Conservation (phyloP, 345 rosid species). For the Fremontodendron californicum region DNA sequence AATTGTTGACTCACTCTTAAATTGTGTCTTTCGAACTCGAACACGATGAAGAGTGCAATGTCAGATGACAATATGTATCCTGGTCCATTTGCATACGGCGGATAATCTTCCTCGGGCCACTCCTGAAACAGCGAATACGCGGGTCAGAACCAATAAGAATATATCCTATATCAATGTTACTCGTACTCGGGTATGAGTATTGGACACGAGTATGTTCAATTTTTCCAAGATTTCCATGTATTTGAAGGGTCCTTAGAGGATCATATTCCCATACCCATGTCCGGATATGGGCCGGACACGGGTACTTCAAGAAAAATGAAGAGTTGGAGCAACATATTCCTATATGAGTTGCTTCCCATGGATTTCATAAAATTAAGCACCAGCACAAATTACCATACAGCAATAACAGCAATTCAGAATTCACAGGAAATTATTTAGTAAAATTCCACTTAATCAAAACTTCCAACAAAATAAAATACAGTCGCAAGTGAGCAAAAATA, state of each 20-base stretch:
- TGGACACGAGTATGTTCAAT: no score
- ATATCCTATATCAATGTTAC: constrained; percentile 7
- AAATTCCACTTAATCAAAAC: background rate
- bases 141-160: constrained; percentile 6
- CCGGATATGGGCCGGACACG: no score
- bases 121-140: constrained; percentile 47
- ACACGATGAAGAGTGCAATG: constrained; percentile 63
- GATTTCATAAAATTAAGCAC: background rate
- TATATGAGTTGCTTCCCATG: background rate
- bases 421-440: background rate
- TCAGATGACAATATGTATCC: constrained; percentile 81
- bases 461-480: background rate
- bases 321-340: no score
- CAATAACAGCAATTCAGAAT: background rate
- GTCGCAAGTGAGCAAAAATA: background rate
- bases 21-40: constrained; percentile 70
- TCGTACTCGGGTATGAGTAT: no score
- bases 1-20: constrained; percentile 50
- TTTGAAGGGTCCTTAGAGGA: no score
- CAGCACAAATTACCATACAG: background rate
- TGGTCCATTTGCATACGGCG: constrained; percentile 94
- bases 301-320: no score
- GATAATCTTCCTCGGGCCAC: constrained; percentile 96
- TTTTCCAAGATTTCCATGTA: no score
- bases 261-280: no score